These are phyloP conservation scores for Talaromyces wortmannii DNA, from an alignment of 495 filamentous ascomycete genomes.

Conservation along the genomic window DNA sequence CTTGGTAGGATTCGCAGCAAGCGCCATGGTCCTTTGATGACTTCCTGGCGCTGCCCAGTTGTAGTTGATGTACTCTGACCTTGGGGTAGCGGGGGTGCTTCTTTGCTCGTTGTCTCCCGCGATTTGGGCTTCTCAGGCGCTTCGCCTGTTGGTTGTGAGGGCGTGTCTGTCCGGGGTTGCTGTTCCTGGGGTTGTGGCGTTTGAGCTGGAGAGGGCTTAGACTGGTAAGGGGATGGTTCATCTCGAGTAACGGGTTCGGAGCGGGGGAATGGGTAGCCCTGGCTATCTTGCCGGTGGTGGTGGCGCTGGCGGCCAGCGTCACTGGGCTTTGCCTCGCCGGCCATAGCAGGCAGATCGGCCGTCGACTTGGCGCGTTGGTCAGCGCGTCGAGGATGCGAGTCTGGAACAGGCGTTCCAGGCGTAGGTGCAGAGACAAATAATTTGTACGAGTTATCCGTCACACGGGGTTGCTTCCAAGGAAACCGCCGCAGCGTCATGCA, in stretches of 20 bases:
- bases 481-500: conserved; percentile 97
- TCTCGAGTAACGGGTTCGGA: conserved; percentile 7
- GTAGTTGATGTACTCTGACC: conserved; percentile 5
- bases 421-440: conserved; percentile 77
- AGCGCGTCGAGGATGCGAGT: conserved; percentile 32
- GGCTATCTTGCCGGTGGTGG: conserved; percentile 16
- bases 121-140: conserved; percentile 7
- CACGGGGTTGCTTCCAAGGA: conserved; percentile 92
- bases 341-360: conserved; percentile 23
- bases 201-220: conserved; percentile 3
- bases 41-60: conserved; percentile 50
- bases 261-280: not conserved
- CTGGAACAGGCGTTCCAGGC: conserved; percentile 40
- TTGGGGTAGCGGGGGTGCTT: conserved; percentile 33
- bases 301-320: conserved; percentile 11
- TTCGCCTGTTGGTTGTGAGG: not conserved
- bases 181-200: conserved; percentile 1
- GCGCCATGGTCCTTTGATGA: conserved; percentile 90
- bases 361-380: conserved; percentile 28
- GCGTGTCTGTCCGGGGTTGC: not conserved
- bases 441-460: conserved; percentile 90
- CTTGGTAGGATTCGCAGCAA: conserved; percentile 85
- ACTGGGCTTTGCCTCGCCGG: not conserved
- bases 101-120: conserved; percentile 41
- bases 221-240: not conserved